Conservation (phyloP, 495 filamentous ascomycete genomes). For the Penicillium desertorum region DNA sequence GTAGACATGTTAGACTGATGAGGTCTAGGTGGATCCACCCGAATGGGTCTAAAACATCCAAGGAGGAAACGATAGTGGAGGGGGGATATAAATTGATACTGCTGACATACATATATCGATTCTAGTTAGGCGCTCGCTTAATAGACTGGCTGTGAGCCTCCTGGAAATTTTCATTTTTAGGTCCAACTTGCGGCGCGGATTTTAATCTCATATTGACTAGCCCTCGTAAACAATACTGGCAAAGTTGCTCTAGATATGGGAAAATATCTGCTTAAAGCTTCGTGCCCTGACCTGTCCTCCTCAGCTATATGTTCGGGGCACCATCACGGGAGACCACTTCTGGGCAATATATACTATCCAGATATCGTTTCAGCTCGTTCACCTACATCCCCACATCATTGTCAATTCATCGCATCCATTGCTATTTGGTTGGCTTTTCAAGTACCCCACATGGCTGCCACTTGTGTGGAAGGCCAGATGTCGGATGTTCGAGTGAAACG, state of each 20-base stretch:
- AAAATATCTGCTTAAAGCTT: not conserved
- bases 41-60: no score
- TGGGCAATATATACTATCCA: not conserved
- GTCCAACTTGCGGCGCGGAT: no score
- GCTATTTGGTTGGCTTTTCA: not conserved
- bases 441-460: constrained; percentile 5
- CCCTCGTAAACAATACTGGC: no score
- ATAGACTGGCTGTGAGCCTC: no score
- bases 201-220: no score
- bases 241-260: not conserved
- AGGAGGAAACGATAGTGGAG: no score
- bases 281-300: not conserved
- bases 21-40: no score
- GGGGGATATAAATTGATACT: no score
- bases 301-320: constrained; percentile 3
- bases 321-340: not conserved
- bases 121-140: no score
- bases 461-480: constrained; percentile 6
- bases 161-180: no score
- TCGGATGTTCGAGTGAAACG: not conserved
- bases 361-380: constrained; percentile 2
- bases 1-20: no score
- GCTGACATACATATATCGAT: no score
- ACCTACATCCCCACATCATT: constrained; percentile 10
- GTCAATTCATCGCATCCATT: not conserved